A percentile compares a stretch with the other conserved stretches of the same genome.
Evolutionary conservation across 495 filamentous ascomycete species (phyloP).

Genomic region (Recurvomyces mirabilis): DNA sequence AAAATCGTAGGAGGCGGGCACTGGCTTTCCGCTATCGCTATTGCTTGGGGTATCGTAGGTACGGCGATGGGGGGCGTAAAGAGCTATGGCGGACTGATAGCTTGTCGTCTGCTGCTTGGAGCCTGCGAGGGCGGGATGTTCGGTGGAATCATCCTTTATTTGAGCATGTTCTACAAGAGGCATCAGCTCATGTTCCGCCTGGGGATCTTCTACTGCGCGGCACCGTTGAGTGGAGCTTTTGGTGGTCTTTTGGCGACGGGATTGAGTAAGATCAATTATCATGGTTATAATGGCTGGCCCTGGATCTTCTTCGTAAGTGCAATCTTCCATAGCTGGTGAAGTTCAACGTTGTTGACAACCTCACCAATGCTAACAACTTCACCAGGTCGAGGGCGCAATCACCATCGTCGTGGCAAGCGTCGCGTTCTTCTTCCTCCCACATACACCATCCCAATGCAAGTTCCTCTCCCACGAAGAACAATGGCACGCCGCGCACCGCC

Average conservation of each 20-base stretch:
- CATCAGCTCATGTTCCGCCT: slow-evolving; percentile 29
- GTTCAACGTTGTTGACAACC: slow-evolving; percentile 7
- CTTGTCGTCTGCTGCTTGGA: slow-evolving; percentile 34
- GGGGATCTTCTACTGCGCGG: slow-evolving; percentile 53
- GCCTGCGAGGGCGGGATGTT: slow-evolving; percentile 40
- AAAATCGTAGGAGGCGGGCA: slow-evolving; percentile 31
- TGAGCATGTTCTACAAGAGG: slow-evolving; percentile 39
- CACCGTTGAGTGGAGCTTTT: slow-evolving; percentile 52
- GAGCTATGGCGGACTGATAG: slow-evolving; percentile 34
- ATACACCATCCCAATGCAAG: slow-evolving; percentile 34
- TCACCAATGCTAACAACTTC: not conserved
- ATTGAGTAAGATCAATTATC: slow-evolving; percentile 29
- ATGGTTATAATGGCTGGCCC: slow-evolving; percentile 37
- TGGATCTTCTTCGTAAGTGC: slow-evolving; percentile 34
- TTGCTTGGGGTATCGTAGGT: slow-evolving; percentile 41
- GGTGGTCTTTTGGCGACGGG: slow-evolving; percentile 52
- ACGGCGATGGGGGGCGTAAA: slow-evolving; percentile 42
- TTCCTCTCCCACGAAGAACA: slow-evolving; percentile 35
- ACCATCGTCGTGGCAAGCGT: slow-evolving; percentile 35
- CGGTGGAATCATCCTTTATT: slow-evolving; percentile 42
- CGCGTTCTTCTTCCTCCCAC: slow-evolving; percentile 36
- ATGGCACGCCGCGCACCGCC: slow-evolving; percentile 28
- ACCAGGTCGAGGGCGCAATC: slow-evolving; percentile 31
- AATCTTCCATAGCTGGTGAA: not conserved
- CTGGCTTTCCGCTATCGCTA: slow-evolving; percentile 24